Evolutionary conservation across 768 basidiomycete genomes (phyloP), one percentile per base, ranked within the genome.

Genomic region (Amanita fuliginea): DNA sequence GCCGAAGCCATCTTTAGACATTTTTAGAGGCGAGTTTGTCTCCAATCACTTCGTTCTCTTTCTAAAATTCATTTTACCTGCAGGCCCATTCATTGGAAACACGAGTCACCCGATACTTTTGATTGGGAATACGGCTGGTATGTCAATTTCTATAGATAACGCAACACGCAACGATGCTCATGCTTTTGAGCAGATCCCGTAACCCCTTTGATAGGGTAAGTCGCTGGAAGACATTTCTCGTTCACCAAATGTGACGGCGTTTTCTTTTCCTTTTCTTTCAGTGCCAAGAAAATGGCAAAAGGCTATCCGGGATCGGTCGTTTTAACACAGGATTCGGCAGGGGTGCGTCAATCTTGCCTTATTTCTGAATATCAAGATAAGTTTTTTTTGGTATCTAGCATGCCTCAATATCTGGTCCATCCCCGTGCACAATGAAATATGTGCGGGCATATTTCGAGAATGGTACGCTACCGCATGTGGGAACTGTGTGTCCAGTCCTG

Each of bases 391-490:
- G 22, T 5, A 4, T 51, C 10, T 35, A 69, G 65, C 69, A 72
- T 52, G 56, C 57, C 33, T 70, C 70, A 4, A 33, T 66, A 14
- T 50, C 60, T 3, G 63, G 56, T 6, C 57, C 60, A 6, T 71
- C 69, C 3, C 39, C 57, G 6, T 73, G 71, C 54, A 24, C 22
- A 2, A 24, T 24, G 22, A 24, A 24, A 24, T 24, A 24, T 24
- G 22, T 24, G 22, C 22, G 22, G 2, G 22, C 22, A 2, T 24
- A 24, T 24, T 24, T 24, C 22, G 22, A 24, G 22, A 24, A 24
- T 72, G 73, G 75, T 3, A 65, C 60, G 1, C 56, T 75, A 2
- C 75, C 75, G 3, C 47, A 55, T 13, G 57, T 59, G 6, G 70
- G 62, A 6, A 72, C 70, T 3, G 56, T 73, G 2, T 76, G 75